Percentiles rank a stretch among this genome's conserved stretches.
phyloP scores from a whole-genome alignment of 345 rosid species.

The Microthlaspi erraticum region DNA sequence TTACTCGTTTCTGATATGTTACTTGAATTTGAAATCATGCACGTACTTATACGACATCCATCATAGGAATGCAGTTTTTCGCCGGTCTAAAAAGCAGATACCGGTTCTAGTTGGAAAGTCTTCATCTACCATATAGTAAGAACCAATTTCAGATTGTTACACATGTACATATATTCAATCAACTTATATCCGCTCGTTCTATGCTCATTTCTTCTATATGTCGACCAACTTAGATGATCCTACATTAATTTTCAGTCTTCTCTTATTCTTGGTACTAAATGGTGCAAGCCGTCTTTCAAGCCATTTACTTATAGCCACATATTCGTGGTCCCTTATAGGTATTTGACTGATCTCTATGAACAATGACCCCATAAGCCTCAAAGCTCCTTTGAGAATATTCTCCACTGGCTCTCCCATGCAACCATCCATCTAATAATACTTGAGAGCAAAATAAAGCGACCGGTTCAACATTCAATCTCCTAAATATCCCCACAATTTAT shows the following conservation, averaged over 20 bases:
- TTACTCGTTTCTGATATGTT: too few species aligned
- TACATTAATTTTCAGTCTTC: conserved; percentile 2
- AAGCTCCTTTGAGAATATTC: background rate
- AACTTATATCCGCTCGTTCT: background rate
- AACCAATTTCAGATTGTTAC: conserved; percentile 4
- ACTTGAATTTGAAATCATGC: too few species aligned
- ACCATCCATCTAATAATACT: too few species aligned
- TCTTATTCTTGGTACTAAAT: background rate
- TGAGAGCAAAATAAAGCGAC: too few species aligned
- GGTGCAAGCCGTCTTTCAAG: conserved; percentile 4
- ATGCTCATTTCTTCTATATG: background rate
- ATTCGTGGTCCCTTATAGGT: background rate
- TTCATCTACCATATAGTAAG: too few species aligned
- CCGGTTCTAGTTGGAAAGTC: too few species aligned
- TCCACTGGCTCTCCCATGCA: background rate
- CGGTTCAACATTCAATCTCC: too few species aligned
- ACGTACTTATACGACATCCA: too few species aligned
- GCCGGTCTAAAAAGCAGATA: background rate
- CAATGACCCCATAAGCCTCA: background rate
- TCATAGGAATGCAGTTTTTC: too few species aligned
- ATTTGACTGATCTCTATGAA: background rate
- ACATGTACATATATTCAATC: background rate
- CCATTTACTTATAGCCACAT: background rate
- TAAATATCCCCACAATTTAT: too few species aligned
- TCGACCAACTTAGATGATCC: conserved; percentile 15